These are phyloP conservation scores for Arthroderma sp. DNA, from an alignment of 2,329 filamentous ascomycete genomes.

Conservation along the genomic window DNA sequence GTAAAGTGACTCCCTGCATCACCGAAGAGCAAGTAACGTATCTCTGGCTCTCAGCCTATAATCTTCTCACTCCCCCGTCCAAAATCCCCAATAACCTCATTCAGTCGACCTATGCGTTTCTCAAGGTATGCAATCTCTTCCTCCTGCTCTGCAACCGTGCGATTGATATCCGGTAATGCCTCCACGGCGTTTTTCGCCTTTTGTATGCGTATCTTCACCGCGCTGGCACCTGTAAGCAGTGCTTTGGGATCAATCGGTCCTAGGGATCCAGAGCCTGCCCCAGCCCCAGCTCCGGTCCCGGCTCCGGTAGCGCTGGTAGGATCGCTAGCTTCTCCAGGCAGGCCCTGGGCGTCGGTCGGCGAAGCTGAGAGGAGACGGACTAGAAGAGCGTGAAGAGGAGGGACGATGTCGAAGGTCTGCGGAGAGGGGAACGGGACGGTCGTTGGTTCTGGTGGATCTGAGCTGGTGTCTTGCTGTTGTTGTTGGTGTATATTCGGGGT, in stretches of 20 bases:
- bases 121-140: constrained; percentile 31
- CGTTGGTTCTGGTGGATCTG: background rate
- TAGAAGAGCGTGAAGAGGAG: constrained; percentile 66
- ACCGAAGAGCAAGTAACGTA: no score
- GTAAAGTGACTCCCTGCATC: no score
- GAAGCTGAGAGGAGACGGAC: constrained; percentile 51
- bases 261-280: constrained; percentile 15
- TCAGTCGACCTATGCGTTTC: constrained; percentile 26
- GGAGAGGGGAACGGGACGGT: constrained; percentile 52
- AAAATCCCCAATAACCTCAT: constrained; percentile 29
- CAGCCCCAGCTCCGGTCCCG: constrained; percentile 14
- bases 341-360: constrained; percentile 10
- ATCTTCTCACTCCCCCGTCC: constrained; percentile 17
- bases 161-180: constrained; percentile 31
- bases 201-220: constrained; percentile 70
- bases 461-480: constrained; percentile 1
- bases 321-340: constrained; percentile 15
- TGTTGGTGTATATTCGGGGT: constrained; percentile 2
- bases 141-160: constrained; percentile 32
- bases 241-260: constrained; percentile 53
- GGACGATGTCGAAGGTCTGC: constrained; percentile 73
- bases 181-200: constrained; percentile 48
- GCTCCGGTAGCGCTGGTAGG: constrained; percentile 13
- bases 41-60: background rate
- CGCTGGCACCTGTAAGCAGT: constrained; percentile 62